Conservation (phyloP, 148 eudicot species). For the Spergularia marina region DNA sequence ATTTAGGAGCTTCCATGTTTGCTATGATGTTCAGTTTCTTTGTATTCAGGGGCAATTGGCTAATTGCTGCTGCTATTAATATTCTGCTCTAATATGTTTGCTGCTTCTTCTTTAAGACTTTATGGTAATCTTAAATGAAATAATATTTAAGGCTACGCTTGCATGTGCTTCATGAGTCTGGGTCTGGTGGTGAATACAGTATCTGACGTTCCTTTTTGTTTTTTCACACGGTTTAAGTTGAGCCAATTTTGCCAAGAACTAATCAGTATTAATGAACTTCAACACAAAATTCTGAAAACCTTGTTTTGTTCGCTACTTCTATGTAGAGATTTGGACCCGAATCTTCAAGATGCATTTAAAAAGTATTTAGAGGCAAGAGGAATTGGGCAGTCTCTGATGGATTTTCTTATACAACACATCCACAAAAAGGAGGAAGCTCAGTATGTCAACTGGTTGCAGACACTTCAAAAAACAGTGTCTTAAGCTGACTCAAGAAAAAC, state of each 20-base stretch:
- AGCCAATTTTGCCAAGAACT: no score
- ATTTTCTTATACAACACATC: slow-evolving; percentile 55
- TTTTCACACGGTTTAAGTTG: no score
- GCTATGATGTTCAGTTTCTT: neutral
- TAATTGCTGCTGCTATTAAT: neutral
- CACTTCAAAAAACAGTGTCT: slow-evolving; percentile 40
- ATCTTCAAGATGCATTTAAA: slow-evolving; percentile 50
- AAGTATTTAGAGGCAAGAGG: slow-evolving; percentile 63
- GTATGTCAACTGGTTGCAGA: slow-evolving; percentile 73
- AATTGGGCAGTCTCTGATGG: slow-evolving; percentile 42
- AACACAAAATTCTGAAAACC: slow-evolving; percentile 8
- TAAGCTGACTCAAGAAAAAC: slow-evolving; percentile 20
- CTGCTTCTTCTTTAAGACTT: neutral
- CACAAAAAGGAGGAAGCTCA: slow-evolving; percentile 80
- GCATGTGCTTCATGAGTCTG: neutral
- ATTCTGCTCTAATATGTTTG: neutral
- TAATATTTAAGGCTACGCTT: neutral
- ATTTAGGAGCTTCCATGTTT: neutral
- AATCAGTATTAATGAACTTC: neutral
- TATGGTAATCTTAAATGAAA: neutral
- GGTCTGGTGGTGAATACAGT: neutral
- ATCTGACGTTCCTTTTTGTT: no score
- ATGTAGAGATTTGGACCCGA: slow-evolving; percentile 56
- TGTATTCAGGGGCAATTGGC: neutral
- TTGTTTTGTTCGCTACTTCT: neutral